Conservation (phyloP, 1,284 basidiomycete genomes). For the Tilletiaria anomala region DNA sequence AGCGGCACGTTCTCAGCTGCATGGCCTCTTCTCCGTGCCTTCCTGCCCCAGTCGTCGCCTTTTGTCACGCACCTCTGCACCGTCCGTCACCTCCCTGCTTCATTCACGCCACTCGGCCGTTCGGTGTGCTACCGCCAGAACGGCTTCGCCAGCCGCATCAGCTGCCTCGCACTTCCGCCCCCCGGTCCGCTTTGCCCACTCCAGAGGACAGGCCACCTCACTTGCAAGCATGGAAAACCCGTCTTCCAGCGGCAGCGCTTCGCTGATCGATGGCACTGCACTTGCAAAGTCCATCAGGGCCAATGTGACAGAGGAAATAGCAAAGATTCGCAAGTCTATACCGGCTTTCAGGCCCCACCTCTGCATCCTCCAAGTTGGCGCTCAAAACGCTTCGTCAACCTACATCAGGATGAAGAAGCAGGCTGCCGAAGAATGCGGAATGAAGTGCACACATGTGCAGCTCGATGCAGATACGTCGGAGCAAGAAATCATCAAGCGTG, state of each 20-base stretch:
- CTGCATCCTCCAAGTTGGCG: conserved; percentile 85
- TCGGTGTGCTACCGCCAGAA: too few relatives aligned
- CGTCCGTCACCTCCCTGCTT: too few relatives aligned
- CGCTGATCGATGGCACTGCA: conserved; percentile 71
- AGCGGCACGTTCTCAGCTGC: too few relatives aligned
- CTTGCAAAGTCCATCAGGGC: conserved; percentile 55
- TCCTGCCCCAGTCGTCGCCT: too few relatives aligned
- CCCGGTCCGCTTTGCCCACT: too few relatives aligned
- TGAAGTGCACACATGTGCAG: conserved; percentile 67
- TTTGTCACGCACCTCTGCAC: too few relatives aligned
- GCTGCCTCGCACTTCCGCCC: too few relatives aligned
- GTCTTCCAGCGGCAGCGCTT: conserved; percentile 23
- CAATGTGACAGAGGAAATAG: conserved; percentile 21
- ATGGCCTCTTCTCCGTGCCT: too few relatives aligned
- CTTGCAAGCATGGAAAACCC: too few relatives aligned
- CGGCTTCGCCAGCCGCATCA: too few relatives aligned
- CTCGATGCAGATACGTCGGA: conserved; percentile 56
- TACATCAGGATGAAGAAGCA: conserved; percentile 98
- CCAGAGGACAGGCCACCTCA: too few relatives aligned
- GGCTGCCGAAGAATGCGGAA: conserved; percentile 86
- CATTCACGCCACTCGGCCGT: too few relatives aligned
- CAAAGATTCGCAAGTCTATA: conserved; percentile 43
- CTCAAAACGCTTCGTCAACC: conserved; percentile 70
- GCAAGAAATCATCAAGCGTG: conserved; percentile 61
- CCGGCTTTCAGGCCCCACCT: conserved; percentile 79